Evolutionary conservation across 2,329 filamentous ascomycete genomes (phyloP).

Genomic region (Rhynchosporium agropyri): DNA sequence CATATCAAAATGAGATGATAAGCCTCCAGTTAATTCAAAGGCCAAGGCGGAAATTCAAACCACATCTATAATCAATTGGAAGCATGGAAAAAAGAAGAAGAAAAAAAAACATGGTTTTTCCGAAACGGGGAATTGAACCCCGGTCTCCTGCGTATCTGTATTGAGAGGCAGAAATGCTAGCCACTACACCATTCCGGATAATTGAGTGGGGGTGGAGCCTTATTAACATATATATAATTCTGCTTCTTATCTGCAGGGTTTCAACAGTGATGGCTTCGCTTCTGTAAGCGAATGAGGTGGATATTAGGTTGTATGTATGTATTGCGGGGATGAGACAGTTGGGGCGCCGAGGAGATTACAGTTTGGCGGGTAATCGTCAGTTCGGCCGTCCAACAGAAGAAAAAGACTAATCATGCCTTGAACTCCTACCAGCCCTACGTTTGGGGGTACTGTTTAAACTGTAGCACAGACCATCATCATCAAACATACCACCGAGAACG

Average conservation of each 20-base stretch:
- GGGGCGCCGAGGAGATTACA: conserved; percentile 10
- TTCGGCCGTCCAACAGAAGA: too few relatives aligned
- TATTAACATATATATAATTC: not conserved
- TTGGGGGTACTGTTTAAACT: too few relatives aligned
- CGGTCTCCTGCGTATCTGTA: conserved; percentile 19
- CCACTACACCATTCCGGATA: conserved; percentile 22
- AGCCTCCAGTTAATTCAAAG: not conserved
- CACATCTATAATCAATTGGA: not conserved
- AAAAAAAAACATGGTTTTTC: conserved; percentile 14
- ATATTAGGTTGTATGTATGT: not conserved
- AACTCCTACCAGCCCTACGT: too few relatives aligned
- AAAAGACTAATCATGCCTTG: too few relatives aligned
- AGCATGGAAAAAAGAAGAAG: not conserved
- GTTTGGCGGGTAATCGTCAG: not conserved
- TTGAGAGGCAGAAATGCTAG: conserved; percentile 23
- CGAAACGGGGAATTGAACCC: conserved; percentile 23
- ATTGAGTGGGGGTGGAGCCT: not conserved
- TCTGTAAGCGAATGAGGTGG: not conserved
- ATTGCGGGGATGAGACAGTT: not conserved
- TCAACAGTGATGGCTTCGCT: not conserved
- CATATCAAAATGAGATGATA: too few relatives aligned
- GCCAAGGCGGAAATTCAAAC: not conserved
- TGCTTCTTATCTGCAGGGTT: too few relatives aligned
- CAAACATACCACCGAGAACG: too few relatives aligned
- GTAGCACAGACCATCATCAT: too few relatives aligned